phyloP scores from a whole-genome alignment of 2,329 filamentous ascomycete genomes.

The Xylariaceae sp. region DNA sequence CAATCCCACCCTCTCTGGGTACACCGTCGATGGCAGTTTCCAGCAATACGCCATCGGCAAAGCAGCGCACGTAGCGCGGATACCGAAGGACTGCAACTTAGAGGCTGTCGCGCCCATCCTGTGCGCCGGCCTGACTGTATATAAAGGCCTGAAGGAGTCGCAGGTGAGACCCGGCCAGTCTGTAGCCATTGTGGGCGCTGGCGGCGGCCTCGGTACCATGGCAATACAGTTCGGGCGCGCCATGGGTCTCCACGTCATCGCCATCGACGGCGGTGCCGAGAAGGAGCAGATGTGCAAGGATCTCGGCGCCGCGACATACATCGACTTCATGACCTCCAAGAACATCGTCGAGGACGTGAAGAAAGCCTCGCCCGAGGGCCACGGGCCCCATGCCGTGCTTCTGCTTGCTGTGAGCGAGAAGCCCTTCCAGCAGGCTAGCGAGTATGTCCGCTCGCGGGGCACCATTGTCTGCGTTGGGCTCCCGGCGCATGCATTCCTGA shows the following conservation, averaged over 20 bases:
- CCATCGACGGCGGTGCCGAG: constrained; percentile 78
- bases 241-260: constrained; percentile 78
- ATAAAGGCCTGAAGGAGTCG: constrained; percentile 88
- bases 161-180: constrained; percentile 68
- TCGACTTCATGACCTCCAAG: constrained; percentile 74
- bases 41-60: constrained; percentile 90
- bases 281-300: constrained; percentile 67
- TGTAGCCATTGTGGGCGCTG: constrained; percentile 81
- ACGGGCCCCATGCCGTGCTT: constrained; percentile 83
- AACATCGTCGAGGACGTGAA: constrained; percentile 83
- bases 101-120: constrained; percentile 76
- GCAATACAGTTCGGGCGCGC: constrained; percentile 86
- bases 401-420: constrained; percentile 83
- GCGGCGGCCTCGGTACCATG: constrained; percentile 71
- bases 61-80: constrained; percentile 75
- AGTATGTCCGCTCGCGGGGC: constrained; percentile 79
- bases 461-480: constrained; percentile 85
- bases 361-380: constrained; percentile 70
- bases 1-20: constrained; percentile 73
- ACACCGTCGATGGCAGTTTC: constrained; percentile 90
- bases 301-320: constrained; percentile 67
- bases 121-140: constrained; percentile 82
- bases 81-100: constrained; percentile 72
- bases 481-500: constrained; percentile 73
- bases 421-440: constrained; percentile 91